Base-by-base conservation (phyloP, 2,329 filamentous ascomycete species). In the Pyricularia grisea region DNA sequence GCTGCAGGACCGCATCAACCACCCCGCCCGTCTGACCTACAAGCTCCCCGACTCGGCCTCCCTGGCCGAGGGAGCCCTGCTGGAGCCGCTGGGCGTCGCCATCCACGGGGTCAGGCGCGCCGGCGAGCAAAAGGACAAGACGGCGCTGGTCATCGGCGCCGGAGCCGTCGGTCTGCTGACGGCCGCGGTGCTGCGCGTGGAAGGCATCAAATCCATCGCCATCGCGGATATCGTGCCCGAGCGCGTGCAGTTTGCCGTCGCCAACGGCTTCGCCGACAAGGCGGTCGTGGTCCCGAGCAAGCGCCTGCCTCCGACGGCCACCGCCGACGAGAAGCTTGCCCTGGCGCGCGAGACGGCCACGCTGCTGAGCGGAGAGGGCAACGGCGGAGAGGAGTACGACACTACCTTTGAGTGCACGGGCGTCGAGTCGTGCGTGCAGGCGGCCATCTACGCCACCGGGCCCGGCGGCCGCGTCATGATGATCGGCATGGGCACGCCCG, bases 391-490 rank as follows among this genome's bases (percentile, higher is more conserved):
- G 9, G 61, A 68, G 67, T 68, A 65, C 61, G 67, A 66, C n/a
- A 84, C 84, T 1, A 83, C 89, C 1, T 79, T 90, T 2, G 88
- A 90, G 76, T 91, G 88, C 72, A 91, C 92, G 0, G 92, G 92
- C 10, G 91, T 93, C 27, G 90, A 92, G 75, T 86, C 87, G 0
- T 94, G 91, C 74, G 82, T 93, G 73, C 91, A 94, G 76, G 87
- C 88, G 6, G 85, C 89, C 4, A 92, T 94, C 69, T 94, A 91
- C 74, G 84, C 85, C 71, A 77, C 81, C 78, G 11, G 9, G 71
- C 78, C 84, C 1, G 85, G 85, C n/a, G 85, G 84, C 10, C 81
- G 80, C 67, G 78, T 87, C 65, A 78, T 87, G 72, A 78, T 87
- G 12, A 82, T 88, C 33, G 86, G 86, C 58, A 87, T 88, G 84